A percentile compares a stretch with the other conserved stretches of the same genome.
These are phyloP conservation scores for Taiozyma onychis DNA, from an alignment of 1,139 yeast genomes.

Conservation along the genomic window DNA sequence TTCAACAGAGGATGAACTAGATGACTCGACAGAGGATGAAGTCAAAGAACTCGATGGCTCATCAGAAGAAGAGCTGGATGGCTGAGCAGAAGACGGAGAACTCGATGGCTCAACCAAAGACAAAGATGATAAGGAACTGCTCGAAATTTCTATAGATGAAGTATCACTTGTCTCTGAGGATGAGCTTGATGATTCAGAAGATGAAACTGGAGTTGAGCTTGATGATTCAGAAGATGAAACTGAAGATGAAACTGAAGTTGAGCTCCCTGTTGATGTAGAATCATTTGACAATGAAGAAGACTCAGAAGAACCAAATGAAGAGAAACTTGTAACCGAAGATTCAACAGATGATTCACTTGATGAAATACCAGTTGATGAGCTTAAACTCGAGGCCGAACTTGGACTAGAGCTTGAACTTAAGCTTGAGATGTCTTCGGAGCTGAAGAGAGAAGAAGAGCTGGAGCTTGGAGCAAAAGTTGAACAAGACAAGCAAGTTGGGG, in stretches of 20 bases:
- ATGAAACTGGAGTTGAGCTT: too few species aligned
- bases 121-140: too few species aligned
- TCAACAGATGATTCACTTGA: background rate
- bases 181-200: too few species aligned
- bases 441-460: background rate
- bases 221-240: too few species aligned
- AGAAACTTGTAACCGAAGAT: background rate
- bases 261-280: background rate
- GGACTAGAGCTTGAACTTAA: background rate
- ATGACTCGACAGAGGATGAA: background rate
- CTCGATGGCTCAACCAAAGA: too few species aligned
- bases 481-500: background rate
- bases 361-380: background rate
- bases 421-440: background rate
- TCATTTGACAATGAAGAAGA: background rate
- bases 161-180: background rate
- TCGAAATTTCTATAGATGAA: background rate
- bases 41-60: background rate
- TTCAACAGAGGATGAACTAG: background rate
- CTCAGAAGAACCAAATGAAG: background rate
- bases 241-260: background rate
- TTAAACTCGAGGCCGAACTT: background rate
- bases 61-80: background rate
- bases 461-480: background rate
- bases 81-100: background rate